These are phyloP conservation scores for Niebla homalea DNA, from an alignment of 495 filamentous ascomycete species.

Conservation along the genomic window DNA sequence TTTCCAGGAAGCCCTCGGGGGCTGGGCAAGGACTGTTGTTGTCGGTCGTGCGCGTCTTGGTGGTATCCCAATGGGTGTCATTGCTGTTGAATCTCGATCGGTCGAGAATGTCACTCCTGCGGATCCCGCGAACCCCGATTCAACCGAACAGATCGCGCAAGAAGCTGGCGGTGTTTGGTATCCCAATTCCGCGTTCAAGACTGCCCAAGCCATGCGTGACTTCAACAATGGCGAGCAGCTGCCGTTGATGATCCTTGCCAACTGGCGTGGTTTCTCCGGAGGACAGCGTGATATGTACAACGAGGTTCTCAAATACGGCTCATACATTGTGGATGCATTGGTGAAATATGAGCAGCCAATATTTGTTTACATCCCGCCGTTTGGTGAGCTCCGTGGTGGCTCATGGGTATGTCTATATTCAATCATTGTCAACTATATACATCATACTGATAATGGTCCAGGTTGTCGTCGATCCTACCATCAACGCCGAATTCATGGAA, in stretches of 20 bases:
- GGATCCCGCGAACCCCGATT: conserved; percentile 97
- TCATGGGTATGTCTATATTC: conserved; percentile 57
- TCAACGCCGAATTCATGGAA: conserved; percentile 93
- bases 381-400: conserved; percentile 92
- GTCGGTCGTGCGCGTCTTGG: conserved; percentile 93
- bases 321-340: conserved; percentile 94
- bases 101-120: conserved; percentile 95
- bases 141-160: conserved; percentile 79
- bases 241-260: conserved; percentile 96
- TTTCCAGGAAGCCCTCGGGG: conserved; percentile 91
- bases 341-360: conserved; percentile 98
- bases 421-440: not conserved
- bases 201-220: conserved; percentile 92
- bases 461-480: conserved; percentile 96
- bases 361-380: conserved; percentile 96
- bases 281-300: conserved; percentile 99
- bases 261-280: conserved; percentile 99
- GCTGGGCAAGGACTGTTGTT: conserved; percentile 94
- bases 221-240: conserved; percentile 99
- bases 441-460: conserved; percentile 24
- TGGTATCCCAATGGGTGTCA: conserved; percentile 97
- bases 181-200: conserved; percentile 98
- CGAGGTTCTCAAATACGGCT: conserved; percentile 98
- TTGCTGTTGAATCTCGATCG: conserved; percentile 88
- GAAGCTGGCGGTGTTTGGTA: conserved; percentile 99